phyloP scores from a whole-genome alignment of 495 filamentous ascomycete genomes.

The Penicillium daleae region DNA sequence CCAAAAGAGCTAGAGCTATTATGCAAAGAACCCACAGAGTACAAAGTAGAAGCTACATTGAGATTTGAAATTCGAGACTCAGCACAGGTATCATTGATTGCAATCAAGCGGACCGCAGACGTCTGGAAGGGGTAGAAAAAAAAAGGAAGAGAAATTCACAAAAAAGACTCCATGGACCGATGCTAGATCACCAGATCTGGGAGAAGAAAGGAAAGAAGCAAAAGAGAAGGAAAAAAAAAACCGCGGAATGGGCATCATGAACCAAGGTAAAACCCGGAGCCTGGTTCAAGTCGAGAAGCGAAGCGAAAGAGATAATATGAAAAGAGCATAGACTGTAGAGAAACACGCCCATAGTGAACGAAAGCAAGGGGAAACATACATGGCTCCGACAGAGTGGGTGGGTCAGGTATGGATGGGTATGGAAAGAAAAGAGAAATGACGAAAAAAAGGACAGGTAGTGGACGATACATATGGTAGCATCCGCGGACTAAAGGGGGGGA shows the following conservation, averaged over 20 bases:
- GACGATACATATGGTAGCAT: neutral
- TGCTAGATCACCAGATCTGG: slow-evolving; percentile 11
- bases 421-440: slow-evolving; percentile 11
- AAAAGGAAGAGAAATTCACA: slow-evolving; percentile 19
- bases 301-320: slow-evolving; percentile 15
- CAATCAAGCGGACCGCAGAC: slow-evolving; percentile 40
- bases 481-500: neutral
- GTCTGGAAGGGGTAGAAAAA: slow-evolving; percentile 25
- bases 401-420: slow-evolving; percentile 33
- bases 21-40: slow-evolving; percentile 1
- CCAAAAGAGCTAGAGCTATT: neutral
- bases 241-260: slow-evolving; percentile 21
- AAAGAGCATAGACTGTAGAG: slow-evolving; percentile 17
- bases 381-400: slow-evolving; percentile 20
- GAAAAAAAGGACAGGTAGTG: neutral
- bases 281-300: slow-evolving; percentile 28
- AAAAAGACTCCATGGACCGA: slow-evolving; percentile 14
- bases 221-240: slow-evolving; percentile 15
- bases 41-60: slow-evolving; percentile 22
- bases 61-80: slow-evolving; percentile 26
- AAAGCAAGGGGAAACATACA: slow-evolving; percentile 15
- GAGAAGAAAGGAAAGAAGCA: slow-evolving; percentile 12
- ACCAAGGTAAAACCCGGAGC: slow-evolving; percentile 33
- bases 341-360: slow-evolving; percentile 7
- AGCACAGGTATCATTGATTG: slow-evolving; percentile 44